Conservation (phyloP, 768 basidiomycete species). For the Pleurotus tuoliensis region DNA sequence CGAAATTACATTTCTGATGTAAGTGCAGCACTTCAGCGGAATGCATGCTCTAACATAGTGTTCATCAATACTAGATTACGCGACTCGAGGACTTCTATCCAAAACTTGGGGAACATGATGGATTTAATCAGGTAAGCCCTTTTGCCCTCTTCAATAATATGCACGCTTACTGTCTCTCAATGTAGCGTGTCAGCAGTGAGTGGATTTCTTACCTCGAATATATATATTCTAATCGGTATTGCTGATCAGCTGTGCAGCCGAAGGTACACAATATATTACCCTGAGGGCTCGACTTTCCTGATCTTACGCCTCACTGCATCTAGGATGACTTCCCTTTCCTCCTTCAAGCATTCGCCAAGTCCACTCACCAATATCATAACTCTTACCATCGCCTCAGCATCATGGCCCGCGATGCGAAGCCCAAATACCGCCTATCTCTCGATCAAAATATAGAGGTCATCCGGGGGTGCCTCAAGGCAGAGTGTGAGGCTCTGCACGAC, state of each 20-base stretch:
- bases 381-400: conserved; percentile 2
- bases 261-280: background rate
- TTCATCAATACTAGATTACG: background rate
- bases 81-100: conserved; percentile 5
- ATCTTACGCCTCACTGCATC: too few species aligned
- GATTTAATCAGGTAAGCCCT: background rate
- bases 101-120: conserved; percentile 1
- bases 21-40: background rate
- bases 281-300: too few species aligned
- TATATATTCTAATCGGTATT: background rate
- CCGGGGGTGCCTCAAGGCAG: background rate
- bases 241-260: background rate
- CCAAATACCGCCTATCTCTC: background rate
- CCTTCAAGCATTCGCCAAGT: background rate
- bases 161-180: background rate
- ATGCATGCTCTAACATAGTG: background rate
- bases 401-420: background rate
- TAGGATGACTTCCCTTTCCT: background rate
- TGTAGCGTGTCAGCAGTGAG: conserved; percentile 4
- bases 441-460: background rate
- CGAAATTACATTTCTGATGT: conserved; percentile 3
- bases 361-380: background rate
- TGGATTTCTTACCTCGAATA: background rate
- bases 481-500: background rate
- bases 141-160: background rate